Evolutionary conservation across 2,329 filamentous ascomycete species (phyloP), one percentile per base, ranked within the genome.

Genomic region (Sporothrix inflata): DNA sequence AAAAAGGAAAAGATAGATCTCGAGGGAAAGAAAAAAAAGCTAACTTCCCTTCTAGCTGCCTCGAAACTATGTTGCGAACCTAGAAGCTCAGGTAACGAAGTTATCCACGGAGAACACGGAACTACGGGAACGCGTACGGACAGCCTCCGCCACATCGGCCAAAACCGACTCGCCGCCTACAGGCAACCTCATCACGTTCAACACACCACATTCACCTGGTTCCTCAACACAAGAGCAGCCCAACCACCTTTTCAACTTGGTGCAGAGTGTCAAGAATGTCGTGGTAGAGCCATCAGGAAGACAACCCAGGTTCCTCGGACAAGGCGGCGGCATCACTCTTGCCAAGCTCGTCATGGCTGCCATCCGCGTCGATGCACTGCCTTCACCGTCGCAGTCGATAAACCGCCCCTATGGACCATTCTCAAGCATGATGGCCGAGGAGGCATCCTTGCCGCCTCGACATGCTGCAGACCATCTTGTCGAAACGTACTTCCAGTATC

Each of bases 301-400:
- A 27, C 61, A 45, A 24, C 40, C 61, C 7, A 40, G 40, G 8
- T 66, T 66, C 47, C 40, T 66, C n/a, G 61, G 61, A 27, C 61
- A 66, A 27, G 21, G 61, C 5, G 61, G 61, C 21, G 61, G 61
- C 21, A 66, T 66, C 42, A 66, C 61, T 3, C 61, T 66, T 16
- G 61, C 61, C 2, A 45, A 45, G 12, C 61, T 66, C 6, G 61
- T 66, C 40, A 66, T 66, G 61, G 40, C 61, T 7, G 61, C 61
- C 21, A 47, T 66, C 14, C 61, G 61, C 14, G 61, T 66, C 11
- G 61, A 66, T 9, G 55, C 55, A n/a, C 55, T 60, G 12, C 55
- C 55, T 24, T 34, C 55, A 16, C 30, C 55, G 14, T 34, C 55
- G 8, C 27, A 60, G 11, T 11, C 27, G 30, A 7, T 4, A 12